Base-by-base conservation (phyloP, 2,329 filamentous ascomycete genomes). In the Fusarium sulawesiense region DNA sequence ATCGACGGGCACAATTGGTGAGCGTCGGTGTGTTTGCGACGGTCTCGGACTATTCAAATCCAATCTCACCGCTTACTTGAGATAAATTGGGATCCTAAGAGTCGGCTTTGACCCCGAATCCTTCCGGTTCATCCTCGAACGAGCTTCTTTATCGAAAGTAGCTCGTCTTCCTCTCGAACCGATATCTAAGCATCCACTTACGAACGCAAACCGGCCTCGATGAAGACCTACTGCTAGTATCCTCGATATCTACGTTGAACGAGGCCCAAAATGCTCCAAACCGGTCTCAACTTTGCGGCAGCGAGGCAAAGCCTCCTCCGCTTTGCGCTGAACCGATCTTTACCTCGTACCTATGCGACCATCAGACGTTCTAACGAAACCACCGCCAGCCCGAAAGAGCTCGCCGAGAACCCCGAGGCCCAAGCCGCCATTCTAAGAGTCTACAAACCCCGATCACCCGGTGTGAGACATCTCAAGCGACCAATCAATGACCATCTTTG, bases 401-500 rank as follows among this genome's bases (percentile, higher is more conserved):
- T 70, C 18, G 45, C 72, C n/a, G 76, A 77, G 42, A 74, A 69
- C 20, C 68, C 70, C 7, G 73, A 69, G 20, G 71, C 72, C 12
- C 76, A 83, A 42, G 78, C 83, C 18, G 80, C 83, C 18, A 82
- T 86, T 46, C 79, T 98, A 80, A 90, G 93, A 75, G 96, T 92
- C 56, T 99, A 98, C 81, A 98, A 93, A 80, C 96, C 96, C 37
- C 90, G 93, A 75, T 98, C 96, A 1, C 95, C 95, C 14, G 96
- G 96, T 87, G 81, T 97, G 63, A 91, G 96, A 76, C 96, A 99
- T 87, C 85, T 99, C 71, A 92, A 91, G 80, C 89, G 96, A 45
- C 94, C 96, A 16, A 91, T 98, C 81, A 98, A 98, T 81, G 94
- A 98, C 76, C 96, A 99, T 80, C 84, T 99, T 47, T 98, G 93